Conservation (phyloP, 2,329 filamentous ascomycete genomes). For the Huntiella omanensis region DNA sequence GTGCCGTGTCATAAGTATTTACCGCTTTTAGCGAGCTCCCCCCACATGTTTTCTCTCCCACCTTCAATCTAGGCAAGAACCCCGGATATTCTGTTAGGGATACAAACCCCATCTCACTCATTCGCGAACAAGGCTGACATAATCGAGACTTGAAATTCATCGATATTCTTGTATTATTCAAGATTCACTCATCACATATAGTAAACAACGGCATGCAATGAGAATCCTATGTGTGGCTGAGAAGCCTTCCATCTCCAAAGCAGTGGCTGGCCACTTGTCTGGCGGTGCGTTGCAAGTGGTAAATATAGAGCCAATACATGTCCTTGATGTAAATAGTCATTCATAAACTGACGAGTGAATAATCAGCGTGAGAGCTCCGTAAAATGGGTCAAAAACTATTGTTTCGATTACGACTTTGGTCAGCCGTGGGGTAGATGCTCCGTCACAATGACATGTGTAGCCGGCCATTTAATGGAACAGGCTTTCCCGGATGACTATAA, state of each 20-base stretch:
- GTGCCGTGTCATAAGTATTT: no score
- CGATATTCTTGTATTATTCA: no score
- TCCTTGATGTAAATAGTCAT: no score
- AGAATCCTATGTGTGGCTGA: constrained; percentile 37
- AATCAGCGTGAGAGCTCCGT: constrained; percentile 47
- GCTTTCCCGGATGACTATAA: constrained; percentile 61
- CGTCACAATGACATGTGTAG: constrained; percentile 86
- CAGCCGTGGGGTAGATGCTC: constrained; percentile 59
- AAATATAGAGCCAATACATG: constrained; percentile 18
- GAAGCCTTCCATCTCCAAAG: constrained; percentile 86
- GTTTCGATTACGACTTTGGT: constrained; percentile 77
- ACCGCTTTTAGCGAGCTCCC: no score
- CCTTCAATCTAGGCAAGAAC: no score
- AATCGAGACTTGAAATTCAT: no score
- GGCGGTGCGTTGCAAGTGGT: constrained; percentile 57
- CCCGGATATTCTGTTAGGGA: no score
- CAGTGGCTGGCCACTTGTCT: constrained; percentile 74
- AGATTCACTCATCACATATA: no score
- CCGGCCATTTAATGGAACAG: constrained; percentile 66
- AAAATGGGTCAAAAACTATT: constrained; percentile 82
- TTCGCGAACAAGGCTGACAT: no score
- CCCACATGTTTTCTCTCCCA: no score
- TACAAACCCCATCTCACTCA: no score
- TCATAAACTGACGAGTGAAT: constrained; percentile 13
- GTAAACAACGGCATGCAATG: constrained; percentile 19